phyloP scores from a whole-genome alignment of 306 rosid species.

The Cyamopsis tetragonoloba region DNA sequence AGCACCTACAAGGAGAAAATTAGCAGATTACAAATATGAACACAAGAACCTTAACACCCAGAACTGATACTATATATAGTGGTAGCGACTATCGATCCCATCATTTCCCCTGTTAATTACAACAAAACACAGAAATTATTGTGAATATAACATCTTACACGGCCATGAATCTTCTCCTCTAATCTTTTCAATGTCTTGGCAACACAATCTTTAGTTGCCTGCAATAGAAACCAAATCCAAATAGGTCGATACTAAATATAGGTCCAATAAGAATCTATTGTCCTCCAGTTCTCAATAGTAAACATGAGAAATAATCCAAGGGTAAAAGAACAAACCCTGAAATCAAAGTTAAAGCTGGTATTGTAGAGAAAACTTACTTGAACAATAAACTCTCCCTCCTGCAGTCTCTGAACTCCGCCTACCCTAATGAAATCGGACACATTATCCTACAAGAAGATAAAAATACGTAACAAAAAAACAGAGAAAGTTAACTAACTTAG shows the following conservation, averaged over 20 bases:
- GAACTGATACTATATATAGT: neutral
- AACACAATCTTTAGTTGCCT: constrained; percentile 99
- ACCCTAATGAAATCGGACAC: constrained; percentile 95
- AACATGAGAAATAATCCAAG: no score
- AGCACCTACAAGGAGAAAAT: constrained; percentile 60
- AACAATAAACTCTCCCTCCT: constrained; percentile 97
- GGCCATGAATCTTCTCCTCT: constrained; percentile 93
- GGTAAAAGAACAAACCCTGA: constrained; percentile 10
- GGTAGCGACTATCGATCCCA: neutral
- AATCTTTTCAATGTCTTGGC: constrained; percentile 98
- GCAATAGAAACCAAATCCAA: constrained; percentile 31
- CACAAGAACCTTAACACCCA: neutral
- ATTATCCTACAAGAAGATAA: constrained; percentile 67
- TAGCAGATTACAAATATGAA: constrained; percentile 31
- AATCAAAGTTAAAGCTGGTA: neutral
- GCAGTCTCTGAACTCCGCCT: constrained; percentile 94
- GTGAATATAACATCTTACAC: constrained; percentile 52
- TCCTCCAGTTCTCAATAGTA: neutral
- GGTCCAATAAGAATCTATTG: neutral
- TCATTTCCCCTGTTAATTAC: constrained; percentile 5
- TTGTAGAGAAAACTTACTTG: constrained; percentile 55
- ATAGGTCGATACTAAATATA: constrained; percentile 11
- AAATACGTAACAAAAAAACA: constrained; percentile 25
- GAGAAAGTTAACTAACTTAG: constrained; percentile 27
- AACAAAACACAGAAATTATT: constrained; percentile 13